These are phyloP conservation scores for Euphorbia schlechtendalii DNA, from an alignment of 441 rosid genomes.

Conservation along the genomic window DNA sequence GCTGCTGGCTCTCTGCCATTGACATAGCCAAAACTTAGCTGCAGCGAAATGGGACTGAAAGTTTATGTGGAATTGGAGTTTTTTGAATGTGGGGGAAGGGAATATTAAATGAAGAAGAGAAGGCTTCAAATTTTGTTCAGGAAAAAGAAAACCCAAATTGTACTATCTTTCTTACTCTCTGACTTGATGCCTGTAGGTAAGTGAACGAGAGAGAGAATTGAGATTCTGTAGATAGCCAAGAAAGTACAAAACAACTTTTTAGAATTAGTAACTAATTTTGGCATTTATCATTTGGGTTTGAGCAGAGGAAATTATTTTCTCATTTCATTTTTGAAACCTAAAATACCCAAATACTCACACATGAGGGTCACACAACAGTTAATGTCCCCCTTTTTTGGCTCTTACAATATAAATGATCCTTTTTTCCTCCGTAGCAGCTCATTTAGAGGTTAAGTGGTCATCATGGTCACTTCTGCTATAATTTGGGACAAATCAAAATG, in stretches of 20 bases:
- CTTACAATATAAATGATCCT: no score
- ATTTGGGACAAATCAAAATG: no score
- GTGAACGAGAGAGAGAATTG: neutral
- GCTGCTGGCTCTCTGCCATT: slow-evolving; percentile 39
- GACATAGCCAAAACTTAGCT: slow-evolving; percentile 25
- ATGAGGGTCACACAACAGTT: neutral
- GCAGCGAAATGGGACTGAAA: neutral
- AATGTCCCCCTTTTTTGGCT: no score
- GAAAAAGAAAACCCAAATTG: neutral
- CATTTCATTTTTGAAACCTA: neutral
- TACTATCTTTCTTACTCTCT: neutral
- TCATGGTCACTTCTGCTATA: no score
- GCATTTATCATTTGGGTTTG: neutral
- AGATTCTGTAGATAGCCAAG: slow-evolving; percentile 4
- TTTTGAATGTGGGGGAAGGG: neutral
- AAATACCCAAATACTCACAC: neutral
- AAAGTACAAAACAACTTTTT: slow-evolving; percentile 5
- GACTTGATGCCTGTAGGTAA: slow-evolving; percentile 1
- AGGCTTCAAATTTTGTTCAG: neutral
- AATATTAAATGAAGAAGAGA: neutral
- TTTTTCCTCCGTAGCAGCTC: no score
- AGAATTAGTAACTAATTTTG: neutral
- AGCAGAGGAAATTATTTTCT: neutral
- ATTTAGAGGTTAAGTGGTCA: no score
- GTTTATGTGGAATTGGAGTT: neutral